phyloP scores from a whole-genome alignment of 1,139 yeast genomes.

The Nakaseomyces glabratus region DNA sequence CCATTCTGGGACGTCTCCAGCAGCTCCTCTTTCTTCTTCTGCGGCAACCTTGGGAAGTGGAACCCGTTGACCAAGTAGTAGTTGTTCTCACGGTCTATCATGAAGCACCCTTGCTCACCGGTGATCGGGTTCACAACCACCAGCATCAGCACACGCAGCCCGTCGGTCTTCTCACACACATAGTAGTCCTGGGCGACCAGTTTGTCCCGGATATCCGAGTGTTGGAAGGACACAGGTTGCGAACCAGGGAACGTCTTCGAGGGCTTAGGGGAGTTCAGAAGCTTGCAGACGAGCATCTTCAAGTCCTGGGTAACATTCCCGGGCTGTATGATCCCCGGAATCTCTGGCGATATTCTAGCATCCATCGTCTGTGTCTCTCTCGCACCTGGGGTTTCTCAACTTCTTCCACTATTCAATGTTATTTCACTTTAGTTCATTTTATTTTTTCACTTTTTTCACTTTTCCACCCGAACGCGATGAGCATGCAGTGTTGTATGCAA shows the following conservation, averaged over 20 bases:
- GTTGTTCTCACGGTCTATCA: constrained; percentile 81
- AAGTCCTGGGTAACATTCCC: constrained; percentile 61
- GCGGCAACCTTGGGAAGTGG: constrained; percentile 65
- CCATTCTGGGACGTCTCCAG: constrained; percentile 62
- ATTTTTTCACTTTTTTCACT: no score
- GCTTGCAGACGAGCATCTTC: constrained; percentile 58
- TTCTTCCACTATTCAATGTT: no score
- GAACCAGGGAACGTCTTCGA: constrained; percentile 64
- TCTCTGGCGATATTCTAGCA: constrained; percentile 64
- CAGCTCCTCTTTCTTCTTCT: constrained; percentile 37
- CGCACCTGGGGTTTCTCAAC: no score
- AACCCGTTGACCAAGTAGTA: constrained; percentile 72
- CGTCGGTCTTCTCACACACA: constrained; percentile 96
- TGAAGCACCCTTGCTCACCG: constrained; percentile 66
- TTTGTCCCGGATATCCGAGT: constrained; percentile 58
- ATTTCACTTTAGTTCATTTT: no score
- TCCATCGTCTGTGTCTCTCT: no score
- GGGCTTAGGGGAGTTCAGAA: constrained; percentile 41
- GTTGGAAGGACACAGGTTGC: constrained; percentile 87
- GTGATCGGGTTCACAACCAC: constrained; percentile 59
- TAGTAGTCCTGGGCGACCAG: constrained; percentile 60
- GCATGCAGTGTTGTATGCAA: no score
- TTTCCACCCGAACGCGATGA: no score
- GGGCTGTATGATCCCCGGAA: constrained; percentile 76
- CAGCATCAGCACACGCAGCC: constrained; percentile 68